Evolutionary conservation across 768 basidiomycete species (phyloP), one percentile per base, ranked within the genome.

Genomic region (Lactarius deliciosus): DNA sequence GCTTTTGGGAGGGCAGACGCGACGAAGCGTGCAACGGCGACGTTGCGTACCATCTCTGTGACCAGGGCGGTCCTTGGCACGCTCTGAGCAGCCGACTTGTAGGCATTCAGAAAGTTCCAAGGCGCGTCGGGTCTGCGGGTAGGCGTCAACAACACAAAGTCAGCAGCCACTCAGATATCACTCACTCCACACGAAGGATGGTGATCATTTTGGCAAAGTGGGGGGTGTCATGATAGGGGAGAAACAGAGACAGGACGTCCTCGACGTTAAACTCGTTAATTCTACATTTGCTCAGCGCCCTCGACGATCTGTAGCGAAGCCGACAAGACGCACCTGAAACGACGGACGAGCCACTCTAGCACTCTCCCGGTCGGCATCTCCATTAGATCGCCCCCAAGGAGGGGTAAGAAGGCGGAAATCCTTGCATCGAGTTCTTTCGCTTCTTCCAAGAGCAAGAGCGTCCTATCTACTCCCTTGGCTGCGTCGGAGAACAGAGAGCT

Each of bases 131-230:
- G 80, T 70, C 91, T 92, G 61, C 0, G 60, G 13, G 25, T 13
- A 41, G 68, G 45, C 68, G 71, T 56, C 66, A 58, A 45, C 36
- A 13, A n/a, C 16, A 40, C 7, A 3, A 28, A 2, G 15, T 15
- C 11, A 53, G 8, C 2, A 16, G 63, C 28, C 5, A 50, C 9
- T 15, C n/a, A 22, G 18, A 54, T 32, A 34, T 11, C 20, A 34
- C 86, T 30, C 70, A 92, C 91, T 83, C 81, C 64, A 94, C 83
- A 71, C 89, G 85, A 61, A 98, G 78, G 71, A 99, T 94, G 2
- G 91, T 86, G 30, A 97, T 81, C 83, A 98, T 92, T 72, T 97
- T 96, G 10, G 90, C 84, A 76, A 98, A 98, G 75, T 98, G 94
- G 0, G 92, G 88, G 5, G 96, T 91, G 71, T 96, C 93, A 73